Evolutionary conservation across 257 asterid genomes (phyloP).

Genomic region (Petunia axillaris): DNA sequence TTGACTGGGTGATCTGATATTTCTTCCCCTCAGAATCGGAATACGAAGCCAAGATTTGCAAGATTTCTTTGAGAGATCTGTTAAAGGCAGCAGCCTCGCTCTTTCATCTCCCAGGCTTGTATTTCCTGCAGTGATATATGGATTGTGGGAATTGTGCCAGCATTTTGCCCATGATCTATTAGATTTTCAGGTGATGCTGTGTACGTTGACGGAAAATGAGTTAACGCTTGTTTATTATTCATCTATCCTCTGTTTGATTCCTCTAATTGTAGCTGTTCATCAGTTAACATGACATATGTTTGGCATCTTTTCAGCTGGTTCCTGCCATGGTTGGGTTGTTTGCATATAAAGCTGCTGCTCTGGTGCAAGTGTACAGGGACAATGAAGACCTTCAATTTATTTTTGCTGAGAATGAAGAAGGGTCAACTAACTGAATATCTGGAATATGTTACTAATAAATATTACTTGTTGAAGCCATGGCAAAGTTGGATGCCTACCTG

Average conservation of each 20-base stretch:
- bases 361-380: conserved; percentile 96
- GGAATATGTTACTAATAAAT: conserved; percentile 1
- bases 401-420: conserved; percentile 64
- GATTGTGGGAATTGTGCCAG: conserved; percentile 87
- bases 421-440: conserved; percentile 40
- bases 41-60: conserved; percentile 82
- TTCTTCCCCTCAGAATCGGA: conserved; percentile 68
- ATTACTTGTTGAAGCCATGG: conserved; percentile 24
- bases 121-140: conserved; percentile 86
- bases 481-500: conserved; percentile 22
- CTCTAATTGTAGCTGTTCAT: neutral
- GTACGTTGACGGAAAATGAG: neutral
- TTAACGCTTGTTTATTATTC: neutral
- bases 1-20: conserved; percentile 12
- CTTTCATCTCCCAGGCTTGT: conserved; percentile 97
- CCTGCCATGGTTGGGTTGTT: conserved; percentile 95
- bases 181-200: conserved; percentile 72
- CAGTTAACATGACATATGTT: conserved; percentile 12
- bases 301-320: conserved; percentile 56
- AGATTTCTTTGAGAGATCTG: conserved; percentile 63
- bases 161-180: conserved; percentile 60
- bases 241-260: conserved; percentile 16
- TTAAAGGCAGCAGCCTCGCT: conserved; percentile 77
- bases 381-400: conserved; percentile 83
- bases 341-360: conserved; percentile 95